Evolutionary conservation across 192 early-diverging fungal genomes (phyloP).

Genomic region (Entomortierella parvispora): DNA sequence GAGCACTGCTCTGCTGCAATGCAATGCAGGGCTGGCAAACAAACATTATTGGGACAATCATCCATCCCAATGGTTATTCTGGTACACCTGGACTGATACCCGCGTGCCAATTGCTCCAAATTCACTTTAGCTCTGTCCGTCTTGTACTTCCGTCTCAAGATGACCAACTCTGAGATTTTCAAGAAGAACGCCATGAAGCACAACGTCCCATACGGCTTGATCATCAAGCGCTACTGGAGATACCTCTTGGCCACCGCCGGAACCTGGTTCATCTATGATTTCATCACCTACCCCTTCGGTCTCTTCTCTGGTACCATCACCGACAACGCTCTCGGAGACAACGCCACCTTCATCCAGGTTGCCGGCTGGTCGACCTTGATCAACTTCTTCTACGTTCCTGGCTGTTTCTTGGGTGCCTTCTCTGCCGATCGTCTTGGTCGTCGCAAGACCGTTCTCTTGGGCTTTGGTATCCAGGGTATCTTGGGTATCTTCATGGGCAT

Average conservation of each 20-base stretch:
- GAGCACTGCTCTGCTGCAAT: no score
- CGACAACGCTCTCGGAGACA: conserved; percentile 14
- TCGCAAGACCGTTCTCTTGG: conserved; percentile 55
- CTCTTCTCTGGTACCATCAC: conserved; percentile 7
- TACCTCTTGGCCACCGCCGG: conserved; percentile 52
- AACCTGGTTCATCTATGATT: conserved; percentile 28
- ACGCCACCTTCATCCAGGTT: conserved; percentile 40
- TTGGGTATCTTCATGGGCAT: conserved; percentile 59
- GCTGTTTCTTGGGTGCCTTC: conserved; percentile 55
- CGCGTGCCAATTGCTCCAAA: no score
- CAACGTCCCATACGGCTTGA: conserved; percentile 56
- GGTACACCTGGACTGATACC: no score
- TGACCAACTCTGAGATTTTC: conserved; percentile 59
- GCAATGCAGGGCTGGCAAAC: no score
- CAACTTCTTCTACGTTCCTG: conserved; percentile 61
- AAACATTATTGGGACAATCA: no score
- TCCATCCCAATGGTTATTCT: no score
- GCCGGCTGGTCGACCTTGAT: conserved; percentile 59
- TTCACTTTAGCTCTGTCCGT: conserved; percentile 38
- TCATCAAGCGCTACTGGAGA: conserved; percentile 58
- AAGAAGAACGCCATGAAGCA: conserved; percentile 50
- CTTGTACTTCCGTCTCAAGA: conserved; percentile 58
- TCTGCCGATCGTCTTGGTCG: conserved; percentile 62
- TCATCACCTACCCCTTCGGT: conserved; percentile 19
- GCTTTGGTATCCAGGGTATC: conserved; percentile 57